phyloP scores from a whole-genome alignment of 257 asterid species.

The Cordia subcordata region DNA sequence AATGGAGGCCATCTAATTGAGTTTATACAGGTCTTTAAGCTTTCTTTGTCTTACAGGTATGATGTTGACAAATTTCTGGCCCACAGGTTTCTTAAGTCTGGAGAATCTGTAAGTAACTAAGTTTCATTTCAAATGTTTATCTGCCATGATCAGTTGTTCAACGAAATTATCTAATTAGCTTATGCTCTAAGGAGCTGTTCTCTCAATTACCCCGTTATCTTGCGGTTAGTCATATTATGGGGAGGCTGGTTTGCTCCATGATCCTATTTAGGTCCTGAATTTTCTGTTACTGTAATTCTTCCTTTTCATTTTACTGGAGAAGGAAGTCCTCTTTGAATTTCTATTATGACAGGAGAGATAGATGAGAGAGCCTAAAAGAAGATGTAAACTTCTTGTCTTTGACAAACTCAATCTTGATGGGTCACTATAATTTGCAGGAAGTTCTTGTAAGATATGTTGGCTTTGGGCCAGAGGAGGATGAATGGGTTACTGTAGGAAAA shows the following conservation, averaged over 20 bases:
- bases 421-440: constrained; percentile 51
- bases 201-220: no score
- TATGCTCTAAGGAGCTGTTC: neutral
- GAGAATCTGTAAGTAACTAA: constrained; percentile 71
- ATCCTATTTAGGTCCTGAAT: neutral
- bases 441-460: constrained; percentile 74
- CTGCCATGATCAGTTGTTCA: neutral
- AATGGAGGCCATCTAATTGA: neutral
- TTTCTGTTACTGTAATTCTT: neutral
- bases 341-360: neutral
- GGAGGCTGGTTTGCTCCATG: no score
- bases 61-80: constrained; percentile 68
- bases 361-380: no score
- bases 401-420: constrained; percentile 3
- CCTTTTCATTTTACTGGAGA: neutral
- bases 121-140: neutral
- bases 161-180: neutral
- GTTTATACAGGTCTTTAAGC: neutral
- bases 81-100: constrained; percentile 57
- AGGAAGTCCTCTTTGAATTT: neutral
- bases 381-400: neutral
- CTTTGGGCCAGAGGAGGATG: constrained; percentile 75
- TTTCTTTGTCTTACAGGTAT: constrained; percentile 50
- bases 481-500: constrained; percentile 62
- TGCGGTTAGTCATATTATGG: no score